A percentile compares a stretch with the other conserved stretches of the same genome.
These are phyloP conservation scores for Chlorella sp. DNA, from an alignment of 139 green algal genomes.

Conservation along the genomic window DNA sequence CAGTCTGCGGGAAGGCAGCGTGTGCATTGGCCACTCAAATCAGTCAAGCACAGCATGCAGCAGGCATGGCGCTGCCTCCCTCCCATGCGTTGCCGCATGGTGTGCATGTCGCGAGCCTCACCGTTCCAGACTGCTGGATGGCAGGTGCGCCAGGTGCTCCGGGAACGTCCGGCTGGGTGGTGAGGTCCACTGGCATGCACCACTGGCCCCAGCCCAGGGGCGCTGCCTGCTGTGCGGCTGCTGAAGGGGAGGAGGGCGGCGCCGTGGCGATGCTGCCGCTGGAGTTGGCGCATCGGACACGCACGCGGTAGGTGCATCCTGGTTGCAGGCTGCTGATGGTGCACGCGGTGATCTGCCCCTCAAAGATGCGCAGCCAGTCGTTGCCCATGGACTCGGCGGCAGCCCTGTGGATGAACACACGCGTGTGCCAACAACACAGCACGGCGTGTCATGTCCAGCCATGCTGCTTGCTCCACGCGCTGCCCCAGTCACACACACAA, in stretches of 20 bases:
- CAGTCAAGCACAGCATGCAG: no score
- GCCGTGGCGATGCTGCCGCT: no score
- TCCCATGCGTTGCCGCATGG: no score
- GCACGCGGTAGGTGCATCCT: slow-evolving; percentile 58
- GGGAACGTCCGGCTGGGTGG: slow-evolving; percentile 40
- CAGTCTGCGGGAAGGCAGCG: slow-evolving; percentile 17
- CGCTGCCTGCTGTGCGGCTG: no score
- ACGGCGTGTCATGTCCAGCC: background rate
- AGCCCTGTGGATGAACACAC: background rate
- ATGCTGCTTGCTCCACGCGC: background rate
- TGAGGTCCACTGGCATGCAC: slow-evolving; percentile 30
- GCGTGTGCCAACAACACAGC: background rate
- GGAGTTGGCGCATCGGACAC: slow-evolving; percentile 47
- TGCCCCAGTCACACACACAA: no score
- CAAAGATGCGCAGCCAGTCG: slow-evolving; percentile 57
- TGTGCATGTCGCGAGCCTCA: no score
- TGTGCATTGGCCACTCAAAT: no score
- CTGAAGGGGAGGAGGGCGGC: no score
- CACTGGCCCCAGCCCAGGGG: slow-evolving; percentile 33
- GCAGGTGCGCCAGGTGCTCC: slow-evolving; percentile 14
- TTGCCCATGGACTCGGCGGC: slow-evolving; percentile 35
- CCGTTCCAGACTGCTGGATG: slow-evolving; percentile 10
- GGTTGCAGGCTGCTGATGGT: slow-evolving; percentile 52
- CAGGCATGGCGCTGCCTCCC: no score
- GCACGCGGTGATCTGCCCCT: slow-evolving; percentile 42